Base-by-base conservation (phyloP, 192 early-diverging fungal genomes). In the Mortierella alpina region DNA sequence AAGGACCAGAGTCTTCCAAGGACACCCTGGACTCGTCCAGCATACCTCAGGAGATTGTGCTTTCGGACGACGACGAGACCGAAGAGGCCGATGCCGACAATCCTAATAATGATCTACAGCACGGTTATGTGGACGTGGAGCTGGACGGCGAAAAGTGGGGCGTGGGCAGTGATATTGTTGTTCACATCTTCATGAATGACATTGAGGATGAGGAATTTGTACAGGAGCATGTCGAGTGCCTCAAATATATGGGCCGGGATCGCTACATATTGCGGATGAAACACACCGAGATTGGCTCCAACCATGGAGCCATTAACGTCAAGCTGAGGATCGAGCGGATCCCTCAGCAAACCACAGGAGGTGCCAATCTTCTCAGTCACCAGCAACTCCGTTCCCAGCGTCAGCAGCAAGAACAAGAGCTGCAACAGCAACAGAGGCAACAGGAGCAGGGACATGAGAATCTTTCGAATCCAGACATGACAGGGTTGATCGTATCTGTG, bases 101-200 rank as follows among this genome's bases (percentile, higher is more conserved):
- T 1, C n/a, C 54, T 2, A 55, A 70, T 40, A 68, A 61, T 3
- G 46, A 23, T 13, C 44, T 39, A 3, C 61, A 64, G 53, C 53
- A 54, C 6, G 74, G 69, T 1, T 83, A 75, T 59, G 82, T 83
- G 7, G 82, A 83, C 51, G 82, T 83, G 3, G 82, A 83, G 47
- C 52, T 83, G 64, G 82, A 83, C 57, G 82, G 82, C 11, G 82
- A 83, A 47, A 67, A 59, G 44, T 83, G 82, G 82, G 82, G 73
- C 1, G 15, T 68, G 18, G 82, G 82, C 14, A 72, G 65, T 42
- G 82, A 83, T 4, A 76, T 83, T 63, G 69, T 75, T 0, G 74
- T 83, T 5, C 73, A 75, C 44, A 76, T 83, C 47, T 75, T 83
- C 46, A 76, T 83, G 69, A 83, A 83, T 59, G 82, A 83, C 22